Base-by-base conservation (phyloP, 768 basidiomycete genomes). In the Lactarius trivialis region DNA sequence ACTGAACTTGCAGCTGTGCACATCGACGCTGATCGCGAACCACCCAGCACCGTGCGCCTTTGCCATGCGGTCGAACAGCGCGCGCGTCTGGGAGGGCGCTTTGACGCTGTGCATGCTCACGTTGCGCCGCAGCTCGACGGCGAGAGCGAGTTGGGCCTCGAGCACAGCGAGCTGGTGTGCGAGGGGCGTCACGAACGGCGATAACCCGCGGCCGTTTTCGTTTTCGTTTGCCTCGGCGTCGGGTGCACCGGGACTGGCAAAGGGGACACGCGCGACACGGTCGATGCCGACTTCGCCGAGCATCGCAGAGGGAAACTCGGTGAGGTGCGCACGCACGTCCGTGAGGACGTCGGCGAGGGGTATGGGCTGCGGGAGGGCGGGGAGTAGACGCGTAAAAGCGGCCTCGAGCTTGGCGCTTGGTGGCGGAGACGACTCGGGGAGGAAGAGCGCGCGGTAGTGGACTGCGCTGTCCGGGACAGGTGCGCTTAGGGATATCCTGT, bases 261-360 rank as follows among this genome's bases (percentile, higher is more conserved):
- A 79, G 0, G 92, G 87, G 26, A 96, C 78, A 32, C 89, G 85
- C 68, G 89, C 89, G 17, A 79, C 77, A 28, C 89, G 84, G 74
- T 99, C 96, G 39, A 99, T 74, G 2, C 96, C 96, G 7, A 98
- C 87, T 75, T 99, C 96, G 43, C 96, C 96, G 1, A 99, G 76
- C 84, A 97, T 89, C 12, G 91, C 86, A 43, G 75, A 70, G 2
- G 89, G 84, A 67, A 86, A 86, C 2, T 72, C 71, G n/a, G 67
- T 65, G 17, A 98, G 79, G 70, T 88, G 81, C 7, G 65, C 61
- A 53, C 84, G 82, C 55, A 98, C 72, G 28, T 84, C 81, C 9
- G 70, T 64, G 19, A 96, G 72, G 36, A 93, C 69, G n/a, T 82
- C 75, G 8, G 69, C 65, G 26, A 96, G 79, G 0, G 82, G 73